Percentiles rank a stretch among this genome's conserved stretches.
These are phyloP conservation scores for Solanum hybrid DNA, from an alignment of 305 asterid species.

Conservation along the genomic window DNA sequence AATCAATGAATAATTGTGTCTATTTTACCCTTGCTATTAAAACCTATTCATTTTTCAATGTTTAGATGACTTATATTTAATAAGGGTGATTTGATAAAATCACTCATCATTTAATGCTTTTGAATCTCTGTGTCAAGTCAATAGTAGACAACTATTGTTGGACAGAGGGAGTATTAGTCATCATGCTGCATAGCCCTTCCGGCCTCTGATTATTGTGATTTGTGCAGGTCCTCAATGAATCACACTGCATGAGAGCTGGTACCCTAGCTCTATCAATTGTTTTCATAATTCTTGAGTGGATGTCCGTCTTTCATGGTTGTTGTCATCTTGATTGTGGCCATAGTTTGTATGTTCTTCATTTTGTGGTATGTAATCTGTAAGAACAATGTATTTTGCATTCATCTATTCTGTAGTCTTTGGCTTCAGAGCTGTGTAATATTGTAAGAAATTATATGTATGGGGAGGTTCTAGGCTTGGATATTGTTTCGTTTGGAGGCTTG, in stretches of 20 bases:
- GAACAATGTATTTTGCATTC: background rate
- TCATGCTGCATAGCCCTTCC: background rate
- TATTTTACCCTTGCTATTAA: background rate
- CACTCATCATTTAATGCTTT: background rate
- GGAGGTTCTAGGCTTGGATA: background rate
- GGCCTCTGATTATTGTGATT: background rate
- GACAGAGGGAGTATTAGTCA: background rate
- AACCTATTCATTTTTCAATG: background rate
- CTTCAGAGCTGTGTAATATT: background rate
- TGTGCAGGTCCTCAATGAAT: conserved; percentile 2
- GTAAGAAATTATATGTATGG: background rate
- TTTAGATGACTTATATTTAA: too few relatives aligned
- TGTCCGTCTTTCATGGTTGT: background rate
- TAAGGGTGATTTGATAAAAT: too few relatives aligned
- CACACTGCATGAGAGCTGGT: background rate
- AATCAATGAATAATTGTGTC: background rate
- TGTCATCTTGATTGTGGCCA: background rate
- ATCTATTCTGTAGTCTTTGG: background rate
- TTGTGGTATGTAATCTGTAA: background rate
- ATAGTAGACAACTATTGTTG: background rate
- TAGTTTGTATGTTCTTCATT: background rate
- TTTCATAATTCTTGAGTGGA: background rate
- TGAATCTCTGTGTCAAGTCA: background rate
- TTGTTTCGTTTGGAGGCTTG: background rate
- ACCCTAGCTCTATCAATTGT: background rate